Evolutionary conservation across 306 rosid species (phyloP).

Genomic region (Glycine tomentella): DNA sequence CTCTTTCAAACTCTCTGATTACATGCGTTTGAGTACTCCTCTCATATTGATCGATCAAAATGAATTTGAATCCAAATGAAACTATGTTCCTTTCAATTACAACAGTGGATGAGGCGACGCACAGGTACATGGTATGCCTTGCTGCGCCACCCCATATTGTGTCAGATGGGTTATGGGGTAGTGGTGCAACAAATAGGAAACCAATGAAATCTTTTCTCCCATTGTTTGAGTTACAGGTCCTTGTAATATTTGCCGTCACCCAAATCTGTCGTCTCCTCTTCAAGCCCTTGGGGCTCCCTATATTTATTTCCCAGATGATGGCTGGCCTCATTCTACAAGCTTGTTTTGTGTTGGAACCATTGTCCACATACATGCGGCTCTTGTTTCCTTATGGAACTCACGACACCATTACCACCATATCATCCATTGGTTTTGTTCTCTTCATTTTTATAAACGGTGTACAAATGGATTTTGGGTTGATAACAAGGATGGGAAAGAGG

Average conservation of each 20-base stretch:
- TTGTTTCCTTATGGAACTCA: constrained; percentile 55
- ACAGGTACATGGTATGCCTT: background rate
- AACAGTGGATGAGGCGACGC: background rate
- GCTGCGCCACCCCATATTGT: constrained; percentile 41
- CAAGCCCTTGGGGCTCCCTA: constrained; percentile 60
- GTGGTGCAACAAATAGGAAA: background rate
- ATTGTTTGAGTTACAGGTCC: constrained; percentile 59
- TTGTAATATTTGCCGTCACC: constrained; percentile 49
- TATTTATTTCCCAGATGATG: constrained; percentile 60
- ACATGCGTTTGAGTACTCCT: too few relatives aligned
- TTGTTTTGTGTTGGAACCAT: constrained; percentile 11
- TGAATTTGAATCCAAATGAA: constrained; percentile 4
- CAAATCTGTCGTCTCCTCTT: constrained; percentile 44
- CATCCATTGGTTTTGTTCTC: constrained; percentile 48
- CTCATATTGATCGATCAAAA: background rate
- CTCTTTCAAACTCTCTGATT: too few relatives aligned
- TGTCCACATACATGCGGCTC: background rate
- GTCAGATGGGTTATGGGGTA: constrained; percentile 58
- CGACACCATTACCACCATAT: constrained; percentile 48
- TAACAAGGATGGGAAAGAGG: constrained; percentile 56
- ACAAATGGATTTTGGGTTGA: constrained; percentile 65
- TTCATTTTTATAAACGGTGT: constrained; percentile 60
- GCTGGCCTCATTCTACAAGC: constrained; percentile 55
- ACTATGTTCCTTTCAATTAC: background rate
- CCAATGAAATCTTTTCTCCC: constrained; percentile 52